Conservation (phyloP, 495 filamentous ascomycete genomes). For the Penicillium flavigenum region DNA sequence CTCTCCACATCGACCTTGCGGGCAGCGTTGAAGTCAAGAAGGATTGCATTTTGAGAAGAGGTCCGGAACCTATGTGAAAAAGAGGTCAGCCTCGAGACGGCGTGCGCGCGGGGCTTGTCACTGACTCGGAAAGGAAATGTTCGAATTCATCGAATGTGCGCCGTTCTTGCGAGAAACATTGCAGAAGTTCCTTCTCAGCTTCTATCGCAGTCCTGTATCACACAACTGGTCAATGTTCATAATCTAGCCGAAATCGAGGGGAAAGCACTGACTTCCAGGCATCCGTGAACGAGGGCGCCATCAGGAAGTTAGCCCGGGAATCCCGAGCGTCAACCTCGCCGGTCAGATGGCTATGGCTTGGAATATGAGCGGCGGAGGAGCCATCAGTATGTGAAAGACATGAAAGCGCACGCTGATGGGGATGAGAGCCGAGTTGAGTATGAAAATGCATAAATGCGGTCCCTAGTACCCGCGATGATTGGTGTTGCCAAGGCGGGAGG, state of each 20-base stretch:
- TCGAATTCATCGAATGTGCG: constrained; percentile 58
- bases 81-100: constrained; percentile 21
- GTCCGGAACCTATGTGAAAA: constrained; percentile 59
- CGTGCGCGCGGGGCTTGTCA: constrained; percentile 25
- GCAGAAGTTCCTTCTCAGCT: constrained; percentile 49
- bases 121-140: constrained; percentile 59
- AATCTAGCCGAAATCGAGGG: constrained; percentile 2
- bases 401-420: constrained; percentile 8
- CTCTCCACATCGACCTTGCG: constrained; percentile 60
- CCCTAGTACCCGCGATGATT: constrained; percentile 2
- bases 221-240: constrained; percentile 18
- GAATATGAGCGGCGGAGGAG: constrained; percentile 40
- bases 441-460: constrained; percentile 17
- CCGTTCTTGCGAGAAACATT: constrained; percentile 52
- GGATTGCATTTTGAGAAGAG: constrained; percentile 67
- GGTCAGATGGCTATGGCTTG: constrained; percentile 56
- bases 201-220: constrained; percentile 44
- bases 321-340: constrained; percentile 54
- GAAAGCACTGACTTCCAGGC: constrained; percentile 50
- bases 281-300: constrained; percentile 51
- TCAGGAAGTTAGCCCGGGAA: constrained; percentile 39
- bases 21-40: constrained; percentile 71
- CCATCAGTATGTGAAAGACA: constrained; percentile 39
- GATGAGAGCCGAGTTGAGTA: constrained; percentile 12
- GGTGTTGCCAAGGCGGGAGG: constrained; percentile 16